Evolutionary conservation across 2,329 filamentous ascomycete species (phyloP), one percentile per base, ranked within the genome.

Genomic region (Dendryphion nanum): DNA sequence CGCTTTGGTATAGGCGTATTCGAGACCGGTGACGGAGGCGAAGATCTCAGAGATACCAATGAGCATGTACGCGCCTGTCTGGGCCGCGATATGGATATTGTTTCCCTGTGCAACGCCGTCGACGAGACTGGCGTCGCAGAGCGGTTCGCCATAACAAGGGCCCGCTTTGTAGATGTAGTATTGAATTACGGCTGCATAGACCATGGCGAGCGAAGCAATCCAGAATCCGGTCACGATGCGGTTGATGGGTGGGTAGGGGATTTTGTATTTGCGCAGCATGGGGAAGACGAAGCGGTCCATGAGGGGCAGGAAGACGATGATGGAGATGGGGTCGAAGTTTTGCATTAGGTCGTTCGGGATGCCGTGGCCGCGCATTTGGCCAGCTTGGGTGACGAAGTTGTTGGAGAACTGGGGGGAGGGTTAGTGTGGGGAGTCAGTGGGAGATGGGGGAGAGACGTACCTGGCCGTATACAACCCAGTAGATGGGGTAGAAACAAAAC

Each of bases 111-210:
- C 16, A 5, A 60, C 55, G 34, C 63, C 64, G 30, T 54, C 21
- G 4, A 45, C 43, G 26, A 55, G 43, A n/a, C 51, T 55, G 17
- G 63, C 63, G 10, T 50, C 48, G 48, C 64, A 67, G 10, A 57
- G 46, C 1, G 70, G 69, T 1, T 51, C 32, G 4, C 67, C 64
- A 60, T 75, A 79, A 58, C 77, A 79, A 5, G 76, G 76, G 0
- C 73, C 73, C 6, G 70, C 50, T 14, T 59, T 54, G 67, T 81
- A 81, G 53, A 81, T 79, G 55, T 76, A 68, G 50, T 79, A 70
- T 58, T 81, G 77, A 5, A 80, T 72, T 37, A 78, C 73, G 18
- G 76, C 76, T 18, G 77, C 76, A 59, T 78, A 79, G 8, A 64
- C 64, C 67, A 78, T 72, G 43, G 75, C 61, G 10, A 78, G 70